These are phyloP conservation scores for Lactarius sp. DNA, from an alignment of 768 basidiomycete species.

Conservation along the genomic window DNA sequence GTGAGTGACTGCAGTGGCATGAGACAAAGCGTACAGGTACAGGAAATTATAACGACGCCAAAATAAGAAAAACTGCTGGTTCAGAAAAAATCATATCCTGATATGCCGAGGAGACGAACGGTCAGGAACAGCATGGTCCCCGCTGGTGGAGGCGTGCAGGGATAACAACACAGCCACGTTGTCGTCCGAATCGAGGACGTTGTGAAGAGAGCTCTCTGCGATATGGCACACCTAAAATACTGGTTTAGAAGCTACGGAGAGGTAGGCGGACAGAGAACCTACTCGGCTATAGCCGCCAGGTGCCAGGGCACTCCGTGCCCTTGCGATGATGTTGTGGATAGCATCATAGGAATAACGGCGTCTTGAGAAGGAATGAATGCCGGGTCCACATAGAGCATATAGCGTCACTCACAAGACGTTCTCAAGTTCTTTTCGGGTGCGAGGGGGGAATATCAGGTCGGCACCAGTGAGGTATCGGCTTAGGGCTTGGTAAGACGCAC, in stretches of 20 bases:
- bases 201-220: conserved; percentile 63
- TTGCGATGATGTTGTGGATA: conserved; percentile 75
- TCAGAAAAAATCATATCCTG: conserved; percentile 32
- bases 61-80: conserved; percentile 5
- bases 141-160: conserved; percentile 41
- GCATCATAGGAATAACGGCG: conserved; percentile 73
- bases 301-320: conserved; percentile 57
- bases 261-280: conserved; percentile 25
- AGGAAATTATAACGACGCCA: conserved; percentile 11
- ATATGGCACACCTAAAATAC: conserved; percentile 56
- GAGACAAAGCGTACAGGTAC: conserved; percentile 11
- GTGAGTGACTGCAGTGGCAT: conserved; percentile 20
- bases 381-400: conserved; percentile 2
- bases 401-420: conserved; percentile 54
- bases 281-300: conserved; percentile 54
- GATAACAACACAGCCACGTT: conserved; percentile 61
- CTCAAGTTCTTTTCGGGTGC: conserved; percentile 60
- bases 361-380: conserved; percentile 35
- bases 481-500: conserved; percentile 77
- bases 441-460: conserved; percentile 67
- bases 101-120: conserved; percentile 37
- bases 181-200: conserved; percentile 64
- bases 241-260: background rate
- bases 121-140: conserved; percentile 33
- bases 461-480: conserved; percentile 66